A percentile compares a stretch with the other conserved stretches of the same genome.
Evolutionary conservation across 2,329 filamentous ascomycete genomes (phyloP).

Genomic region (Mycogone perniciosa): DNA sequence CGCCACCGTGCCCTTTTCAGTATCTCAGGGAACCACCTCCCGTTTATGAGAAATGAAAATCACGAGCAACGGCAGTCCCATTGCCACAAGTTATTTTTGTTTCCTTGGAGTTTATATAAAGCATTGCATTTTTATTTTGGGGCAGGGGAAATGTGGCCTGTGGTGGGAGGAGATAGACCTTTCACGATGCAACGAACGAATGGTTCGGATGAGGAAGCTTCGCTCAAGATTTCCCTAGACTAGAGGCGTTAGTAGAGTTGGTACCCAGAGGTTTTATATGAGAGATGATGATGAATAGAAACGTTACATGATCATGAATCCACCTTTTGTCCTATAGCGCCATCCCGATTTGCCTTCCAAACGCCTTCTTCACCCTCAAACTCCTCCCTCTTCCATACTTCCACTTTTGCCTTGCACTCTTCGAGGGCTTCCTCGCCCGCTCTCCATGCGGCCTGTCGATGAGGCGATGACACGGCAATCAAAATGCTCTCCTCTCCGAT

Average conservation of each 20-base stretch:
- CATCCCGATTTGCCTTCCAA: slow-evolving; percentile 85
- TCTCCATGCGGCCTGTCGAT: slow-evolving; percentile 78
- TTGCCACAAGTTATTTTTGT: not conserved
- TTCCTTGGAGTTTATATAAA: too few relatives aligned
- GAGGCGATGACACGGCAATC: slow-evolving; percentile 77
- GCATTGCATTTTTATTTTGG: not conserved
- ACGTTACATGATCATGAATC: slow-evolving; percentile 14
- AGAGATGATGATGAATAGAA: too few relatives aligned
- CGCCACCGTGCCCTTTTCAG: slow-evolving; percentile 33
- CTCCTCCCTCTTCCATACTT: slow-evolving; percentile 92
- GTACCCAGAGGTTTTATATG: not conserved
- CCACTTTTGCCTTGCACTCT: slow-evolving; percentile 75
- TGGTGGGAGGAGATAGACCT: too few relatives aligned
- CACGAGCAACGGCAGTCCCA: not conserved
- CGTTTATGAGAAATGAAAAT: slow-evolving; percentile 22
- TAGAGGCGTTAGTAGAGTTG: too few relatives aligned
- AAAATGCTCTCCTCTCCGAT: slow-evolving; percentile 91
- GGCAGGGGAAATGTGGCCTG: too few relatives aligned
- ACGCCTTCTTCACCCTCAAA: slow-evolving; percentile 72
- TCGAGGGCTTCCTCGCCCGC: slow-evolving; percentile 88
- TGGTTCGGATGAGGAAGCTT: too few relatives aligned
- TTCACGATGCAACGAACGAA: too few relatives aligned
- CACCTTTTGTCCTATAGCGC: slow-evolving; percentile 48
- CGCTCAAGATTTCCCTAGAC: too few relatives aligned
- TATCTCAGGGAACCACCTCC: slow-evolving; percentile 33